phyloP scores from a whole-genome alignment of 2,329 filamentous ascomycete genomes.

The Penicillium sp. region DNA sequence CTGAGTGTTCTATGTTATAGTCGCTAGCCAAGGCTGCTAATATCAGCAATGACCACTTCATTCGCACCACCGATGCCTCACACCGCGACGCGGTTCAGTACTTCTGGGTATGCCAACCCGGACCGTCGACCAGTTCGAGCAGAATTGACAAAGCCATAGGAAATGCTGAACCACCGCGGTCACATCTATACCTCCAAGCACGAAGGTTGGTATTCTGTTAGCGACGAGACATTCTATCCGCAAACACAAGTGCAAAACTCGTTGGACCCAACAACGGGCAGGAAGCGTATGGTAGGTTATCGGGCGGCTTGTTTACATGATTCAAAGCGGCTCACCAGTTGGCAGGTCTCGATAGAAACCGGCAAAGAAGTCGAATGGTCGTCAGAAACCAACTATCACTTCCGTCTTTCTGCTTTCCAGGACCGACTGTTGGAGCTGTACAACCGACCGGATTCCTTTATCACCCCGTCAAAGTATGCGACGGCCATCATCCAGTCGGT shows the following conservation, averaged over 20 bases:
- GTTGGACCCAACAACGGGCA: slow-evolving; percentile 77
- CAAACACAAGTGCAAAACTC: slow-evolving; percentile 71
- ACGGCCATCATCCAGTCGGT: slow-evolving; percentile 79
- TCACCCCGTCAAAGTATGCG: slow-evolving; percentile 73
- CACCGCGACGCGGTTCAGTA: slow-evolving; percentile 85
- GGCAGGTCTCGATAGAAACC: slow-evolving; percentile 72
- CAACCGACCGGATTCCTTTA: slow-evolving; percentile 72
- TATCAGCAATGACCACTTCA: slow-evolving; percentile 80
- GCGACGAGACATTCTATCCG: slow-evolving; percentile 95
- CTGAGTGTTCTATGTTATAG: slow-evolving; percentile 34
- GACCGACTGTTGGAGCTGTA: slow-evolving; percentile 82
- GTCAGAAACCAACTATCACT: slow-evolving; percentile 92
- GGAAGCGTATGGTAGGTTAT: slow-evolving; percentile 68
- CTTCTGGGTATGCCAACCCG: slow-evolving; percentile 66
- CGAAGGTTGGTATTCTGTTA: slow-evolving; percentile 94
- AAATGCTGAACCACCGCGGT: slow-evolving; percentile 71
- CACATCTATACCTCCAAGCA: slow-evolving; percentile 85
- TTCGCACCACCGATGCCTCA: slow-evolving; percentile 82
- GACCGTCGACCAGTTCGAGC: neutral
- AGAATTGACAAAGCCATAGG: slow-evolving; percentile 39
- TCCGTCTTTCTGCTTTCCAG: slow-evolving; percentile 79
- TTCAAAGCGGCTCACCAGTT: slow-evolving; percentile 18
- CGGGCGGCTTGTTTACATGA: neutral
- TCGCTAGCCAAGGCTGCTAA: slow-evolving; percentile 69
- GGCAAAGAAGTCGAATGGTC: slow-evolving; percentile 94